Base-by-base conservation (phyloP, 805 yeast genomes). In the Limtongozyma cylindracea region DNA sequence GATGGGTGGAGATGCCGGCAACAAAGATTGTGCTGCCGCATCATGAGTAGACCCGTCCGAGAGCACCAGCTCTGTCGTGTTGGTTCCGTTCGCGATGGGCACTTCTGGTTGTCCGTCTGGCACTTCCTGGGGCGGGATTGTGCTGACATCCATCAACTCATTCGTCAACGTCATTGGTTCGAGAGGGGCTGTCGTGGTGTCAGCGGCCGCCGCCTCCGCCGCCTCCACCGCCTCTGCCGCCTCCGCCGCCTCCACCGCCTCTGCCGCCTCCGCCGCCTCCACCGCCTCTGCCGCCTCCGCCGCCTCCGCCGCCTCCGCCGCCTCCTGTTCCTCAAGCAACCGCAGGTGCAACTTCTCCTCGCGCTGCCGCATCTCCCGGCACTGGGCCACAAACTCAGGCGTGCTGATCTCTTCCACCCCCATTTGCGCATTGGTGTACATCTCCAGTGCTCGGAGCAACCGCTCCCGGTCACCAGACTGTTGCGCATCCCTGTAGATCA, bases 341-440 rank as follows among this genome's bases (percentile, higher is more conserved):
- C 49, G 45, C 32, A 45, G 36, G 39, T 52, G 28, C 21, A 46
- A 53, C 27, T 50, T 47, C 10, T 44, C 43, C 31, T 77, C 92
- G 29, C 94, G 55, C 22, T 47, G 51, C 26, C 70, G 56, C 37
- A 82, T 51, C 11, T 63, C 71, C 29, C 61, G 68, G 49, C 96
- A 88, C 20, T 78, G 77, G 19, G 59, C 57, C 12, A 71, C 37
- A 25, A 88, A 69, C 17, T 64, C 73, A 2, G 84, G 70, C 3
- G 56, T 47, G 22, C 70, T 64, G 31, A 82, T 65, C 30, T 88
- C 99, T 33, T 88, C 98, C 23, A 88, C 59, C 5, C 91, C 91
- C 38, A 88, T 91, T 41, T 80, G 93, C 1, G 93, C 92, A 45
- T 88, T 82, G 8, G 95, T 91, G 38, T 61, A 62, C 96, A 88